Evolutionary conservation across 805 yeast genomes (phyloP), one percentile per base, ranked within the genome.

Genomic region (Yamadazyma endophytica): DNA sequence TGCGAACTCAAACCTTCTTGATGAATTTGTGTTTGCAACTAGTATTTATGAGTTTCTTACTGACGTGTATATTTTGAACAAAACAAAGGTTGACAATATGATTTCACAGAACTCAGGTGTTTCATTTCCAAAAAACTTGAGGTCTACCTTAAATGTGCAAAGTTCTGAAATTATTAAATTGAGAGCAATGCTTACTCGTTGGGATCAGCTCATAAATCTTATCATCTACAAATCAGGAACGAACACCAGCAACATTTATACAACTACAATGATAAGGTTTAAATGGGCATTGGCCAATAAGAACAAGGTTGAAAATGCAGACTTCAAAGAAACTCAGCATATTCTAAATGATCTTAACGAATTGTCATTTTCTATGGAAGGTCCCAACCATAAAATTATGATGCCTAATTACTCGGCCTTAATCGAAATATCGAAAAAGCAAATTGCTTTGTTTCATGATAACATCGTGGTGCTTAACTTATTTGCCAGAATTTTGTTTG

Each of bases 381-480:
- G n/a, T n/a, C n/a, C n/a, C n/a, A n/a, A n/a, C n/a, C n/a, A n/a
- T 2, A 49, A 56, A 6, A 56, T 81, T 0, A 45, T 54, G 0
- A 77, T 73, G 50, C 67, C 76, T 1, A 87, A 88, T 48, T 82
- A 71, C 42, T 60, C 66, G 1, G 60, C 69, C 34, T 74, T 89
- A 11, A 80, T 86, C 2, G 58, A 66, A 1, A 54, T 89, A 3
- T 77, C 70, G 24, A 31, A 53, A 1, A 57, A 64, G 1, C 63
- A 73, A 4, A 66, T 85, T 6, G 67, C 66, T 21, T 64, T 75
- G 4, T 89, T 86, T 44, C 59, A 79, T 13, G 79, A 89, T 2
- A 84, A 86, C 30, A 64, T 84, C 9, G 75, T 77, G 17, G 84
- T 90, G 0, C 72, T 87, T 26, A 61, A 81, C 0, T 69, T 78